These are phyloP conservation scores for Grosmannia serpens DNA, from an alignment of 2,329 filamentous ascomycete species.

Conservation along the genomic window DNA sequence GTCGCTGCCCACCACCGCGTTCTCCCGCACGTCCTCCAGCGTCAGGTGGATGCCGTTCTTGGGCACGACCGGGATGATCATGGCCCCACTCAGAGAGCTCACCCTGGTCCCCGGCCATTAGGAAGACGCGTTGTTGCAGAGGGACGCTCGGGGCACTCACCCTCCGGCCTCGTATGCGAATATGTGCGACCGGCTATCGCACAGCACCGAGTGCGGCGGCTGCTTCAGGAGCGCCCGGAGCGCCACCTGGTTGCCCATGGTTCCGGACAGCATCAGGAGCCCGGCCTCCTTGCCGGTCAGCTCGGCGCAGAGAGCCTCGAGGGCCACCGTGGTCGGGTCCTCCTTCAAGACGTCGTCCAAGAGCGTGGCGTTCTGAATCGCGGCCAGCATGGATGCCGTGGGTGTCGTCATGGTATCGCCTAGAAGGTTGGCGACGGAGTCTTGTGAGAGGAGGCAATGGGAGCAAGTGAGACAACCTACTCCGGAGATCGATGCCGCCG, in stretches of 20 bases:
- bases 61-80: slow-evolving; percentile 55
- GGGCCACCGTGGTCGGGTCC: slow-evolving; percentile 63
- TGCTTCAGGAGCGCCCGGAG: slow-evolving; percentile 66
- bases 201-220: slow-evolving; percentile 70
- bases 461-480: slow-evolving; percentile 11
- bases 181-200: slow-evolving; percentile 71
- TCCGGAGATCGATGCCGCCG: slow-evolving; percentile 20
- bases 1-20: slow-evolving; percentile 54
- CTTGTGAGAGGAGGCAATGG: not conserved
- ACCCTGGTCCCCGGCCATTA: slow-evolving; percentile 36
- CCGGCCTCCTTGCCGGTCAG: slow-evolving; percentile 66
- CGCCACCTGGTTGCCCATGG: slow-evolving; percentile 87
- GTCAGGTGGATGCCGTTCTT: slow-evolving; percentile 63
- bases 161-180: slow-evolving; percentile 55
- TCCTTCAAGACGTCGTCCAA: slow-evolving; percentile 77
- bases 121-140: not conserved
- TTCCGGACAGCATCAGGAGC: slow-evolving; percentile 76
- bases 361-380: slow-evolving; percentile 63
- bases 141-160: slow-evolving; percentile 18
- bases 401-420: slow-evolving; percentile 57
- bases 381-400: slow-evolving; percentile 68
- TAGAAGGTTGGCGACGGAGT: slow-evolving; percentile 11
- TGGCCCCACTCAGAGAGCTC: slow-evolving; percentile 58
- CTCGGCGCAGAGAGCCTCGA: slow-evolving; percentile 63
- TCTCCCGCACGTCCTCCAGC: slow-evolving; percentile 59